phyloP scores from a whole-genome alignment of 148 eudicot species.

The Rhododendron henanense region DNA sequence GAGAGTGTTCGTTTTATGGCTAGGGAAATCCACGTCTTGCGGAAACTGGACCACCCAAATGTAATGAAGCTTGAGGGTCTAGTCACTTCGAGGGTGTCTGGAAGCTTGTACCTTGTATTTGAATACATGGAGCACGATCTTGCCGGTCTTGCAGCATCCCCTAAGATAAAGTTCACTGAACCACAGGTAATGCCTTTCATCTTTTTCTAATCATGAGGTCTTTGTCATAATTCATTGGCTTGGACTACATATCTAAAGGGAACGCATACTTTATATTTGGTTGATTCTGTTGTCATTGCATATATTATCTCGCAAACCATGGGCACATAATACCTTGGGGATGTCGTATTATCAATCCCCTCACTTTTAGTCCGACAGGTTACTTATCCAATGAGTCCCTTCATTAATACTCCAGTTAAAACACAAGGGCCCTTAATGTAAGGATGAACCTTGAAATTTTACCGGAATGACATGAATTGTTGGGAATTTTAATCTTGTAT shows the following conservation, averaged over 20 bases:
- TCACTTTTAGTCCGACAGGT: background rate
- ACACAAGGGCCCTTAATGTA: background rate
- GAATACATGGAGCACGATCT: conserved; percentile 96
- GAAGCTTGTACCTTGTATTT: conserved; percentile 83
- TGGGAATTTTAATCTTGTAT: background rate
- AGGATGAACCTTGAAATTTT: background rate
- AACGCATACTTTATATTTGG: background rate
- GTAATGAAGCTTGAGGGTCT: conserved; percentile 78
- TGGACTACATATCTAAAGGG: background rate
- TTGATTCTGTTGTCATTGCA: background rate
- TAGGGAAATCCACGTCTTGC: conserved; percentile 70
- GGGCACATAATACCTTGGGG: background rate
- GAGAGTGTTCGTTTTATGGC: conserved; percentile 97
- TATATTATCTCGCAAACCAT: background rate
- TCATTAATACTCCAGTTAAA: background rate
- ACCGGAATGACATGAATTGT: background rate
- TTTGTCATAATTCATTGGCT: background rate
- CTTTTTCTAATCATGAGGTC: background rate
- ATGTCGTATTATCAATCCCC: background rate
- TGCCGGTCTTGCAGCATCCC: conserved; percentile 65
- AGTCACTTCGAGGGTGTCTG: conserved; percentile 74
- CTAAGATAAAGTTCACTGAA: conserved; percentile 58
- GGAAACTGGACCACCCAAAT: conserved; percentile 83
- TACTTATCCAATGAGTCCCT: background rate
- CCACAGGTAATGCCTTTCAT: conserved; percentile 54